Evolutionary conservation across 2,329 filamentous ascomycete species (phyloP), one percentile per base, ranked within the genome.

Genomic region (Claviceps pusilla): DNA sequence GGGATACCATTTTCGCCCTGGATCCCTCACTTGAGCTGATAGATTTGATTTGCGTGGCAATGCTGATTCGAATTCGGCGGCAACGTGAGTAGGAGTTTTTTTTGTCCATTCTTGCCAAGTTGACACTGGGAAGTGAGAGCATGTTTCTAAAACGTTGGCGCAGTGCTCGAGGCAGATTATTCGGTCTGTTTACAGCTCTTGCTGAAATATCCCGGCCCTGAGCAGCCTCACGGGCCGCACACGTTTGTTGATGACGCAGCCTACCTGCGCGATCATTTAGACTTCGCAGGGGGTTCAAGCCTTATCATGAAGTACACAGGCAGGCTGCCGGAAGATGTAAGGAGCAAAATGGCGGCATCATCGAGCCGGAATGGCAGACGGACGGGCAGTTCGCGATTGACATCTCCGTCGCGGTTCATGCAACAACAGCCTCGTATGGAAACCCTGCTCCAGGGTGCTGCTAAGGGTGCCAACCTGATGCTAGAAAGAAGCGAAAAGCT

Each of bases 21-120:
- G 90, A 95, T 62, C 78, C 91, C 7, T 77, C 79, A 0, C 71
- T 95, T 33, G 82, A 89, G 51, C 73, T 97, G 37, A 82, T 97
- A 60, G 89, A 97, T 64, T 76, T 93, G 54, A 83, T 96, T n/a
- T 96, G 90, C 61, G 82, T 96, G 52, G 84, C 89, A 6, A 97
- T 98, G 90, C 74, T 98, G 29, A 74, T 98, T 48, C 81, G 93
- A 51, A 89, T 97, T 61, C 82, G 91, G 55, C 96, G 90, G 90
- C 81, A 90, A 61, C 72, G 87, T 93, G 71, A 73, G 84, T 69
- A 28, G 4, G 28, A 3, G 7, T 7, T 7, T 4, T 31, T 37
- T 16, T 10, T 28, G 3, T 11, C 3, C 7, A 10, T 49, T 14
- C n/a, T 41, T 7, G 6, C 28, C 42, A 24, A 24, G 24, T 11